Conservation (phyloP, 768 basidiomycete species). For the Lactifluus piperatus region DNA sequence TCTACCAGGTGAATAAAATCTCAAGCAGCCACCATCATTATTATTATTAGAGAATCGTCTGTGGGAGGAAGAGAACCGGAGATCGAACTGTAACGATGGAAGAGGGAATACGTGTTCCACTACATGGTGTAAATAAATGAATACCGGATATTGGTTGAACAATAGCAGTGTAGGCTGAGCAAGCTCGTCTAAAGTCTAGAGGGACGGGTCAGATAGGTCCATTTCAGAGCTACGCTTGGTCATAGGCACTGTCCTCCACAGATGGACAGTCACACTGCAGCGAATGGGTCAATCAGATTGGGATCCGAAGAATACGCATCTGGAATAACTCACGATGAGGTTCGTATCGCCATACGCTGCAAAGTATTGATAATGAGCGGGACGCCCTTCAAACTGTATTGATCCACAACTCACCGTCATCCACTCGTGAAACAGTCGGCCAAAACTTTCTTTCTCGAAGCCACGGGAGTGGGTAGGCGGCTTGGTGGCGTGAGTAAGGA, state of each 20-base stretch:
- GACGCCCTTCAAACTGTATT: neutral
- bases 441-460: conserved; percentile 90
- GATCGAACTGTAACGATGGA: neutral
- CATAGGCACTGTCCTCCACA: conserved; percentile 63
- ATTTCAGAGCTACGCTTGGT: conserved; percentile 22
- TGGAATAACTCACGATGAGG: conserved; percentile 56
- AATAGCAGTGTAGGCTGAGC: conserved; percentile 25
- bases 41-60: neutral
- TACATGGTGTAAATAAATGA: neutral
- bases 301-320: neutral
- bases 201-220: conserved; percentile 20
- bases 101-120: neutral
- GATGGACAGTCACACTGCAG: conserved; percentile 76
- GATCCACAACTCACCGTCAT: conserved; percentile 64
- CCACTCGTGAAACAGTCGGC: conserved; percentile 87
- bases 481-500: conserved; percentile 83
- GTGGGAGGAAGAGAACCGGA: neutral
- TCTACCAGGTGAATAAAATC: neutral
- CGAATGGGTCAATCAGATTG: conserved; percentile 7
- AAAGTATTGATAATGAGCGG: conserved; percentile 5
- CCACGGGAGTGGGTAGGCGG: conserved; percentile 84
- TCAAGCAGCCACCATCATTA: neutral
- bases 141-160: conserved; percentile 55
- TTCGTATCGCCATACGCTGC: conserved; percentile 90
- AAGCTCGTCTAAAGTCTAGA: conserved; percentile 45